phyloP scores from a whole-genome alignment of 345 rosid species.

The Salix brachista region DNA sequence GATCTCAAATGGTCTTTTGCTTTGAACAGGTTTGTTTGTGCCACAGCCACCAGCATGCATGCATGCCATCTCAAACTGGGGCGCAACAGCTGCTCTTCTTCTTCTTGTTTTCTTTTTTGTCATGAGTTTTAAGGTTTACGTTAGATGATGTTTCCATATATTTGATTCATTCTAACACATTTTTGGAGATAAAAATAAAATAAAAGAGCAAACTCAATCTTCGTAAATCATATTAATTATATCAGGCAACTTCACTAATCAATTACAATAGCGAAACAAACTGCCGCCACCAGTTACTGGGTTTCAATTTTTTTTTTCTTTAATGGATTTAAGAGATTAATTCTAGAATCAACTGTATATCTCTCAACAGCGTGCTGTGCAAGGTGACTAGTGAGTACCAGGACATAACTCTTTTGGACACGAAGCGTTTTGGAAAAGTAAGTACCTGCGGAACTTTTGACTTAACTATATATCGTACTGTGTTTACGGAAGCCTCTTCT shows the following conservation, averaged over 20 bases:
- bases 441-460: background rate
- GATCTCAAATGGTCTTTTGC: slow-evolving; percentile 96
- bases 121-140: background rate
- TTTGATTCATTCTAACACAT: no score
- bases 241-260: no score
- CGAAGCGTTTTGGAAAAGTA: slow-evolving; percentile 88
- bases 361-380: slow-evolving; percentile 55
- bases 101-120: background rate
- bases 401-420: slow-evolving; percentile 81
- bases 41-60: background rate
- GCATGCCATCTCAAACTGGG: background rate
- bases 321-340: background rate
- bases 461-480: no score
- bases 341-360: background rate
- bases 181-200: background rate
- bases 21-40: slow-evolving; percentile 54
- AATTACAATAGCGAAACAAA: no score
- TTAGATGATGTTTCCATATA: background rate
- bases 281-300: no score
- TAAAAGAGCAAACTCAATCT: no score
- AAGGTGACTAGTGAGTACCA: slow-evolving; percentile 73
- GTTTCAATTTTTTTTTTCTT: background rate
- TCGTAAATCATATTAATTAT: no score
- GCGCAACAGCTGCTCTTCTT: background rate
- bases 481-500: background rate